Evolutionary conservation across 805 yeast species (phyloP).

Genomic region (Priceomyces haplophilus): DNA sequence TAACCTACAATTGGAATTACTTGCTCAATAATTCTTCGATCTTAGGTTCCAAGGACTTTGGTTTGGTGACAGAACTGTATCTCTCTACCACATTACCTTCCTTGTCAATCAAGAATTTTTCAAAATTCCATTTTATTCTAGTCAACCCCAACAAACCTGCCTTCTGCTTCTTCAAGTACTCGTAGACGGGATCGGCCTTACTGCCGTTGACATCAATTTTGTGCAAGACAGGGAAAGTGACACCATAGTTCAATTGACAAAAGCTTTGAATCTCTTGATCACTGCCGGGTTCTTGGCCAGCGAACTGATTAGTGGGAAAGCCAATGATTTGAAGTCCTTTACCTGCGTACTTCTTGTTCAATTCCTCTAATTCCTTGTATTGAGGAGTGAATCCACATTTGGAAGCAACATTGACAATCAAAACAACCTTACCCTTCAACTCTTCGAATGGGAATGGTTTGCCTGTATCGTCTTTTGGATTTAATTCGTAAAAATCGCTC

Average conservation of each 20-base stretch:
- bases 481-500: slow-evolving; percentile 40
- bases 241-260: slow-evolving; percentile 83
- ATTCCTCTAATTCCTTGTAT: slow-evolving; percentile 39
- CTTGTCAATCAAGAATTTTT: slow-evolving; percentile 41
- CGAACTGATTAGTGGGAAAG: slow-evolving; percentile 46
- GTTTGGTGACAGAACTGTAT: slow-evolving; percentile 64
- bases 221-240: slow-evolving; percentile 81
- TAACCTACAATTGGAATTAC: neutral
- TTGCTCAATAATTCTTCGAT: slow-evolving; percentile 54
- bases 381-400: slow-evolving; percentile 46
- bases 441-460: slow-evolving; percentile 34
- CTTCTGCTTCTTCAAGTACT: slow-evolving; percentile 63
- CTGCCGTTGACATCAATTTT: slow-evolving; percentile 90
- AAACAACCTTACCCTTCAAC: slow-evolving; percentile 45
- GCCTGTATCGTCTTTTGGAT: slow-evolving; percentile 39
- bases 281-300: slow-evolving; percentile 41
- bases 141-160: slow-evolving; percentile 44
- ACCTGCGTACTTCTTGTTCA: slow-evolving; percentile 38
- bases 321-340: slow-evolving; percentile 38
- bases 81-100: slow-evolving; percentile 44
- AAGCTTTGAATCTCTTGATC: slow-evolving; percentile 63
- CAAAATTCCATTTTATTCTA: slow-evolving; percentile 46
- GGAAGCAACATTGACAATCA: slow-evolving; percentile 45
- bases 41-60: slow-evolving; percentile 33
- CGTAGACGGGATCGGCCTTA: slow-evolving; percentile 75